Evolutionary conservation across 2,329 filamentous ascomycete genomes (phyloP).

Genomic region (Cryphonectria radicalis): DNA sequence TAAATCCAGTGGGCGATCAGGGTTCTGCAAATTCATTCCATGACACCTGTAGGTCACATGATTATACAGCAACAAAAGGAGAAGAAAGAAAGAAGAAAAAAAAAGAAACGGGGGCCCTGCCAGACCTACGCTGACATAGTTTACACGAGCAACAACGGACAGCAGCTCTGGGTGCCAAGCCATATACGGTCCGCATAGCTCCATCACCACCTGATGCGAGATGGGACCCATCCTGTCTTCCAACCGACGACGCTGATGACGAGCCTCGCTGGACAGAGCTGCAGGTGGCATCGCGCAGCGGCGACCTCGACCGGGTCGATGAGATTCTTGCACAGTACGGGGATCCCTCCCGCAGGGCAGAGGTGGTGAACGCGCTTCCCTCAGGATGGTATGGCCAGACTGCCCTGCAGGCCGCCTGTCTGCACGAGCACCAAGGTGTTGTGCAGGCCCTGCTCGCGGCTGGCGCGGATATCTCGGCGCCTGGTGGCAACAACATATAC

Average conservation of each 20-base stretch:
- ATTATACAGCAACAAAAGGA: no score
- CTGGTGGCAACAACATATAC: slow-evolving; percentile 41
- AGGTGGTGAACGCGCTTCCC: slow-evolving; percentile 38
- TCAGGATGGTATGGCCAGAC: slow-evolving; percentile 42
- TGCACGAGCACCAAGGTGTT: slow-evolving; percentile 35
- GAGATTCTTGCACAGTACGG: slow-evolving; percentile 32
- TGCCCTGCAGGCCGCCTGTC: slow-evolving; percentile 43
- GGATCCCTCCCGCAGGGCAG: slow-evolving; percentile 11
- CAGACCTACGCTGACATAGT: not conserved
- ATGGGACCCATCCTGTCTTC: slow-evolving; percentile 22
- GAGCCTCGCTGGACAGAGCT: slow-evolving; percentile 40
- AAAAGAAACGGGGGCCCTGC: not conserved
- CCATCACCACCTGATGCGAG: slow-evolving; percentile 14
- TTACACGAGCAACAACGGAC: not conserved
- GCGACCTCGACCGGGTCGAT: slow-evolving; percentile 36
- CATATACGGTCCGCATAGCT: not conserved
- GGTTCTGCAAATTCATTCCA: not conserved
- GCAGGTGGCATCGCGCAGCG: slow-evolving; percentile 40
- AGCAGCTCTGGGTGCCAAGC: slow-evolving; percentile 36
- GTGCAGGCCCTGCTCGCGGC: slow-evolving; percentile 37
- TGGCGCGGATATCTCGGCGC: slow-evolving; percentile 41
- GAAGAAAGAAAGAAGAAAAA: not conserved
- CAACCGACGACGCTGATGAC: slow-evolving; percentile 18
- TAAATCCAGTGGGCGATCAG: not conserved
- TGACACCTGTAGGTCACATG: not conserved